phyloP scores from a whole-genome alignment of 352 stramenopile genomes.

The Pythium chondricola region DNA sequence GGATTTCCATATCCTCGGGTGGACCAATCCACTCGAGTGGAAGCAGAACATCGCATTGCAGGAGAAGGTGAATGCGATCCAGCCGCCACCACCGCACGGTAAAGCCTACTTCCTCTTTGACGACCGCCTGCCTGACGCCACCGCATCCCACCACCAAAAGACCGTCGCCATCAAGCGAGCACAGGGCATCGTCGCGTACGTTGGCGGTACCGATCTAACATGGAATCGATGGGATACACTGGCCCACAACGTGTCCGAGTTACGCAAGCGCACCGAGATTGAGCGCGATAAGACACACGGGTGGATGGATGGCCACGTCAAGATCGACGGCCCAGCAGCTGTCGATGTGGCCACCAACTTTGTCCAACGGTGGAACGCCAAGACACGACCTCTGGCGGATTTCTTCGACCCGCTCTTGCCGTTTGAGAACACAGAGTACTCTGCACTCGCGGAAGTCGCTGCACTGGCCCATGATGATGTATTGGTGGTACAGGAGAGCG shows the following conservation, averaged over 20 bases:
- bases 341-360: constrained; percentile 51
- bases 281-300: constrained; percentile 21
- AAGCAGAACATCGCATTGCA: constrained; percentile 49
- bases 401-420: constrained; percentile 27
- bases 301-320: constrained; percentile 44
- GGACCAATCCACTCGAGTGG: constrained; percentile 53
- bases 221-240: constrained; percentile 58
- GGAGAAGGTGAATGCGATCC: constrained; percentile 41
- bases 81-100: constrained; percentile 12
- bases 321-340: constrained; percentile 35
- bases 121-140: constrained; percentile 9
- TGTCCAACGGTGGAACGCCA: constrained; percentile 41
- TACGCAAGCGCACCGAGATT: constrained; percentile 23
- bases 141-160: not conserved
- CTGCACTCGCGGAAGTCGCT: not conserved
- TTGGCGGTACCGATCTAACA: constrained; percentile 45
- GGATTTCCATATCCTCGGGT: constrained; percentile 51
- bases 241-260: constrained; percentile 31
- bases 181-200: constrained; percentile 30
- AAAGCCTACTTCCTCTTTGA: constrained; percentile 40
- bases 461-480: not conserved
- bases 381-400: constrained; percentile 19
- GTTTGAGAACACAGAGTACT: constrained; percentile 29
- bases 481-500: constrained; percentile 1
- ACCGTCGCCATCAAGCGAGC: constrained; percentile 23